Base-by-base conservation (phyloP, 2,329 filamentous ascomycete species). In the Aspergillus alliaceus region DNA sequence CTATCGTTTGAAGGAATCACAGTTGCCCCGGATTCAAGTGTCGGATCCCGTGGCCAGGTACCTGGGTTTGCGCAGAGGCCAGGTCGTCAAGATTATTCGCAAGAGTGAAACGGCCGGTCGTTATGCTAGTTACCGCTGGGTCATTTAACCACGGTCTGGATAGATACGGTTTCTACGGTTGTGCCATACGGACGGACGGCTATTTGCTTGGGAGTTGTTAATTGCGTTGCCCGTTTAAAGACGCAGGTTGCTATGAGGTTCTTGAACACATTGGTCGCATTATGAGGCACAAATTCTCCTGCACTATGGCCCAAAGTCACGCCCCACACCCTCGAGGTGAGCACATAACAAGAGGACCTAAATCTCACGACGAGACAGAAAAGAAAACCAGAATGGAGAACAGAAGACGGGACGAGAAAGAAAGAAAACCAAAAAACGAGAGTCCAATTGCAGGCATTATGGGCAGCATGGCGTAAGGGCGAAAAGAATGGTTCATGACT, bases 31-130 rank as follows among this genome's bases (percentile, higher is more conserved):
- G 56, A 96, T 99, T 68, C 86, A 96, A 75, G 85, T 90, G 64
- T 90, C 90, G 65, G 95, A 99, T 74, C 95, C 95, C 3, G 92
- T 99, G 52, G 91, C 95, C 25, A 88, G 90, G 68, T 99, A 98
- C 75, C 80, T 97, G 54, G 95, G 95, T 12, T 80, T 99, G 72
- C 89, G 90, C 80, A 85, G 93, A 72, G 92, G 93, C 3, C 90
- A 97, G 77, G 93, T 99, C 3, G 95, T 99, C 69, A 99, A 99
- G 85, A 99, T 99, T 69, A 97, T 99, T 69, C 84, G 95, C 64
- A 93, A 89, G 75, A 93, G 89, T 71, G 95, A 98, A 82, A 99
- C 95, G 55, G 95, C 95, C 14, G 95, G 95, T 60, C 84, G 95
- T 53, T 99, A 99, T 78, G 95, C 95, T 49, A 96, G 91, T 84